phyloP scores from a whole-genome alignment of 164 flowering plant species.

The Piper betle region DNA sequence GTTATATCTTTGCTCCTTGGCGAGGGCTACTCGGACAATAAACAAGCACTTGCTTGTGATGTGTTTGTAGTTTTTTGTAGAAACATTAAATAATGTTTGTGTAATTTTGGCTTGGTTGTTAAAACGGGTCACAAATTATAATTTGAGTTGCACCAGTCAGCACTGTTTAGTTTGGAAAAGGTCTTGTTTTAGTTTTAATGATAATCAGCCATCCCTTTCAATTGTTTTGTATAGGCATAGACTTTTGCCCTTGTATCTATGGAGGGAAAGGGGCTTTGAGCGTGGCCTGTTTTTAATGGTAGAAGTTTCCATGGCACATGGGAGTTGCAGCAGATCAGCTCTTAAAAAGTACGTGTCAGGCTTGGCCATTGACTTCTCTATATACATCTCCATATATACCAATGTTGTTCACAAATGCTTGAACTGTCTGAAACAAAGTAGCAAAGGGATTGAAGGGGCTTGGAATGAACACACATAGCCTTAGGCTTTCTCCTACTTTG shows the following conservation, averaged over 20 bases:
- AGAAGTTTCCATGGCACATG: constrained; percentile 3
- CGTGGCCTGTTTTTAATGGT: not conserved
- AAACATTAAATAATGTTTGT: too few species aligned
- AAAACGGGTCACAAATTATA: too few species aligned
- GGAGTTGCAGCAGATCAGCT: constrained; percentile 3
- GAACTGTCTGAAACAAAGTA: not conserved
- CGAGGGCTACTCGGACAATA: too few species aligned
- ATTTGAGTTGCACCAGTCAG: not conserved
- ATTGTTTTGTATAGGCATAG: constrained; percentile 1
- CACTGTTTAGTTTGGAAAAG: constrained; percentile 1
- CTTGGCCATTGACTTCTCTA: constrained; percentile 1
- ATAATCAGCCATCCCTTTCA: constrained; percentile 2
- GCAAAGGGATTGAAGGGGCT: not conserved
- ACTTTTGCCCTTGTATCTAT: not conserved
- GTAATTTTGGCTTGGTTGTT: too few species aligned
- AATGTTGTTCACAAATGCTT: not conserved
- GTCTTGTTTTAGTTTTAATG: not conserved
- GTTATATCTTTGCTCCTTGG: too few species aligned
- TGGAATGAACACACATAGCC: not conserved
- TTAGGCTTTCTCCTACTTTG: not conserved
- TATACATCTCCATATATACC: not conserved
- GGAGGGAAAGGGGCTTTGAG: not conserved
- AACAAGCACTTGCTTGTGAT: too few species aligned
- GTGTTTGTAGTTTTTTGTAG: too few species aligned
- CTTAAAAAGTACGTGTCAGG: constrained; percentile 1